Base-by-base conservation (phyloP, 2,329 filamentous ascomycete species). In the Diaporthe destruens region DNA sequence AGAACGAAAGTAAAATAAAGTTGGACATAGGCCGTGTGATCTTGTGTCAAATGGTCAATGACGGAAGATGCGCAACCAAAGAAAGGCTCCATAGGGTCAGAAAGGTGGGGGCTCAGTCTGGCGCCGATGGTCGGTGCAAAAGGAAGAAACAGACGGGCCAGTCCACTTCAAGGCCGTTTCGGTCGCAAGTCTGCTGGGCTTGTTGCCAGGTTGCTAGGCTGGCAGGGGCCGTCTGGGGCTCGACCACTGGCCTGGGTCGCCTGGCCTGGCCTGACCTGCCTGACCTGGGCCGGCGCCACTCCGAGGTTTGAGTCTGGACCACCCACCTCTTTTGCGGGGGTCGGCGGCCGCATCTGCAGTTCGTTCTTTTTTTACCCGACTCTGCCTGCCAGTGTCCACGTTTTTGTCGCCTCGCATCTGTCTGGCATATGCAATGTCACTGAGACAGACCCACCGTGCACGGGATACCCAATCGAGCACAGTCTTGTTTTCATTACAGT, bases 61-160 rank as follows among this genome's bases (percentile, higher is more conserved):
- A n/a, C n/a, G 47, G 23, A 39, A 66, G 25, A 16, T 32, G 7
- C n/a, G 32, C 20, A 12, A 18, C 47, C n/a, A 53, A 53, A 53
- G n/a, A 53, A 53, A 39, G 12, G 36, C 11, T 39, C 11, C 9
- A 2, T 12, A 14, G 12, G 36, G 9, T 2, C 36, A 42, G 39
- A 42, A 39, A 66, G 44, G 47, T 53, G 61, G 61, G 47, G 44
- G n/a, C n/a, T n/a, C 23, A 55, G 23, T 47, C 54, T 36, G 36
- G 18, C 61, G 61, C 61, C 61, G 61, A 56, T 56, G 18, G 51
- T 68, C 65, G 65, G 65, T 68, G 49, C 65, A 54, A 53, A 67
- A 42, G 2, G 5, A 42, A 55, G 47, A 29, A 29, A 67, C 20
- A 66, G 29, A n/a, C 42, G 42, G 59, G 59, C 59, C 29, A 65